A percentile compares a stretch with the other conserved stretches of the same genome.
These are phyloP conservation scores for Psilocybe azurescens DNA, from an alignment of 768 basidiomycete species.

Conservation along the genomic window DNA sequence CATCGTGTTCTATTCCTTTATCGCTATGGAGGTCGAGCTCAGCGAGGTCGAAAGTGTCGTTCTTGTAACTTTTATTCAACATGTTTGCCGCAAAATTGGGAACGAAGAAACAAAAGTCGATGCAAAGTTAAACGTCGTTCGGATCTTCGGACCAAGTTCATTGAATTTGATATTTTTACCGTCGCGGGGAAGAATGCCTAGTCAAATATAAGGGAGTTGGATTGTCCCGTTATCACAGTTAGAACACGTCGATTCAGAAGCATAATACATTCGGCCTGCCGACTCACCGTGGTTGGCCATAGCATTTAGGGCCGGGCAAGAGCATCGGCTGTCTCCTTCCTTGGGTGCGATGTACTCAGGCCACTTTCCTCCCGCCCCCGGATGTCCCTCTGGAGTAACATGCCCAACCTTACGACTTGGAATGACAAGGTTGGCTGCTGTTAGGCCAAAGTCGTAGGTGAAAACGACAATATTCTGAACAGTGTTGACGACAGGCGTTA, in stretches of 20 bases:
- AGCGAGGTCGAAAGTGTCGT: slow-evolving; percentile 66
- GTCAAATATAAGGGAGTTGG: neutral
- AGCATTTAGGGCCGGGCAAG: slow-evolving; percentile 79
- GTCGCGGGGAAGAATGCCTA: slow-evolving; percentile 68
- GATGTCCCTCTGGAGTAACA: slow-evolving; percentile 58
- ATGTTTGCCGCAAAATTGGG: slow-evolving; percentile 63
- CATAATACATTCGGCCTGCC: no score
- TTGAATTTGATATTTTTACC: slow-evolving; percentile 74
- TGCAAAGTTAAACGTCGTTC: slow-evolving; percentile 70
- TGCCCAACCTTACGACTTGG: slow-evolving; percentile 56
- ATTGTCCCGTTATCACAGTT: slow-evolving; percentile 11
- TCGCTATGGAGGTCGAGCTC: slow-evolving; percentile 70
- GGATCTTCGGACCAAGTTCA: slow-evolving; percentile 47
- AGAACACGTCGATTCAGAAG: slow-evolving; percentile 36
- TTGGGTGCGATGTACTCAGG: slow-evolving; percentile 64
- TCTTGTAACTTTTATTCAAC: slow-evolving; percentile 59
- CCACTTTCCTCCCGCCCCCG: slow-evolving; percentile 69
- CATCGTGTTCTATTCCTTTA: slow-evolving; percentile 76
- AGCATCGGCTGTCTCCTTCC: slow-evolving; percentile 70
- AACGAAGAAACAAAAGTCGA: slow-evolving; percentile 72
- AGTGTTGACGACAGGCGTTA: slow-evolving; percentile 35
- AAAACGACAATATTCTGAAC: slow-evolving; percentile 38
- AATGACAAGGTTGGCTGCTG: slow-evolving; percentile 54
- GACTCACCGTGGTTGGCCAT: slow-evolving; percentile 81
- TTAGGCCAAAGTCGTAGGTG: slow-evolving; percentile 57